Percentiles rank a stretch among this genome's conserved stretches.
These are phyloP conservation scores for Pseudonectria buxi DNA, from an alignment of 2,329 filamentous ascomycete species.

Conservation along the genomic window DNA sequence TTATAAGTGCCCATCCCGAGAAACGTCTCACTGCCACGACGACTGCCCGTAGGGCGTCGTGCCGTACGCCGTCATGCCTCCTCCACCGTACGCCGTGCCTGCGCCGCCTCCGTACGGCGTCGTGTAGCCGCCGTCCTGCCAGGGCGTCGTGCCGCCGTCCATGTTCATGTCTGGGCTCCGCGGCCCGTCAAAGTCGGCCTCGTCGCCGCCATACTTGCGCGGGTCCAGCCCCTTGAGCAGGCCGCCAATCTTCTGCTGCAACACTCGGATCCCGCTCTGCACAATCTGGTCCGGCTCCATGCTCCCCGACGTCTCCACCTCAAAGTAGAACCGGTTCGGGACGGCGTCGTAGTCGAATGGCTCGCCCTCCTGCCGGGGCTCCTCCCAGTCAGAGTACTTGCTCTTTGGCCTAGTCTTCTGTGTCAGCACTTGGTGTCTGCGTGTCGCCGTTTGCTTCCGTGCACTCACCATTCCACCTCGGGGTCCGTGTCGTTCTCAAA, in stretches of 20 bases:
- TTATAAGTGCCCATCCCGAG: constrained; percentile 7
- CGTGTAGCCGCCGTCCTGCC: constrained; percentile 59
- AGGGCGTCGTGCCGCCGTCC: constrained; percentile 48
- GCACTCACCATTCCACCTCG: constrained; percentile 71
- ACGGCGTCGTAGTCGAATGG: constrained; percentile 86
- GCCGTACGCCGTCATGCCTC: constrained; percentile 62
- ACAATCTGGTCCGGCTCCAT: constrained; percentile 87
- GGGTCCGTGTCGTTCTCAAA: constrained; percentile 71
- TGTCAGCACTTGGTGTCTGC: constrained; percentile 4
- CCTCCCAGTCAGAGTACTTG: constrained; percentile 73
- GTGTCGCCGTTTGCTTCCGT: neutral
- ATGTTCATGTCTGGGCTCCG: constrained; percentile 59
- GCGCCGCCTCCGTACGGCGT: constrained; percentile 59
- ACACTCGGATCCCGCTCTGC: constrained; percentile 75
- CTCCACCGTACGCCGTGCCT: constrained; percentile 60
- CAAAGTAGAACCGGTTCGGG: constrained; percentile 82
- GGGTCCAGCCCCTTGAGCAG: constrained; percentile 57
- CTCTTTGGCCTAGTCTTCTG: constrained; percentile 60
- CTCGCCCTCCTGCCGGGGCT: constrained; percentile 72
- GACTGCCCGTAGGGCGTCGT: constrained; percentile 45
- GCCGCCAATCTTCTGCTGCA: constrained; percentile 83
- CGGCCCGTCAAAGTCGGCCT: constrained; percentile 55
- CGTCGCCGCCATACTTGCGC: constrained; percentile 44
- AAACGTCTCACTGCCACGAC: constrained; percentile 43
- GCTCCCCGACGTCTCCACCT: constrained; percentile 82